Conservation (phyloP, 108 stramenopile genomes). For the Skeletonema costatum region DNA sequence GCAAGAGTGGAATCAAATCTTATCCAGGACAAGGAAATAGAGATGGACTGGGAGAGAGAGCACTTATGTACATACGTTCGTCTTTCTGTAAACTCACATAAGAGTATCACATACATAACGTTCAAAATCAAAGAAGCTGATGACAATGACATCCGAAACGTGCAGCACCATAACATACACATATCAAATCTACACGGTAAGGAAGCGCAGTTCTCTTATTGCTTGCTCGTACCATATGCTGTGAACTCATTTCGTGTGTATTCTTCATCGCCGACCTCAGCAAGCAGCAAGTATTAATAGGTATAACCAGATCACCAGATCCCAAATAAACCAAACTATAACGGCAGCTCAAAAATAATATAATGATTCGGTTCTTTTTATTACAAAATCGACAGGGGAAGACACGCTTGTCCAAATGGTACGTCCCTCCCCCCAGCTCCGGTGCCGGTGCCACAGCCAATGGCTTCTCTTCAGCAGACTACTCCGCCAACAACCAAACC, state of each 20-base stretch:
- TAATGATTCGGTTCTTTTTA: conserved; percentile 97
- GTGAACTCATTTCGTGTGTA: no score
- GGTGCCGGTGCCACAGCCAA: conserved; percentile 29
- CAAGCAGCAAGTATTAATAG: not conserved
- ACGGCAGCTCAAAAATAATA: conserved; percentile 55
- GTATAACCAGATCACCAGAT: not conserved
- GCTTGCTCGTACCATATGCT: no score
- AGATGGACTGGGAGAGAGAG: no score
- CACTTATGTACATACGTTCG: no score
- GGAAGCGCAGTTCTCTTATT: no score
- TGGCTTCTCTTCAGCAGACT: conserved; percentile 20
- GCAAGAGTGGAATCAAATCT: conserved; percentile 64
- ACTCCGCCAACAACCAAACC: conserved; percentile 41
- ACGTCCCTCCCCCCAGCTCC: conserved; percentile 75
- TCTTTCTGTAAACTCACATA: no score
- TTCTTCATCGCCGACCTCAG: not conserved
- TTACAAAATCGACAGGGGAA: conserved; percentile 99
- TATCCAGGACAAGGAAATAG: conserved; percentile 53
- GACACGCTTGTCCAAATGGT: conserved; percentile 99
- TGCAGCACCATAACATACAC: no score
- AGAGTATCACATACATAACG: no score
- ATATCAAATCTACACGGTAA: no score
- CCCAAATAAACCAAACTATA: not conserved
- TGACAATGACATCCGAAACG: no score
- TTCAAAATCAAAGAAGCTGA: no score